Base-by-base conservation (phyloP, 139 green algal genomes). In the Chlorella sp. region DNA sequence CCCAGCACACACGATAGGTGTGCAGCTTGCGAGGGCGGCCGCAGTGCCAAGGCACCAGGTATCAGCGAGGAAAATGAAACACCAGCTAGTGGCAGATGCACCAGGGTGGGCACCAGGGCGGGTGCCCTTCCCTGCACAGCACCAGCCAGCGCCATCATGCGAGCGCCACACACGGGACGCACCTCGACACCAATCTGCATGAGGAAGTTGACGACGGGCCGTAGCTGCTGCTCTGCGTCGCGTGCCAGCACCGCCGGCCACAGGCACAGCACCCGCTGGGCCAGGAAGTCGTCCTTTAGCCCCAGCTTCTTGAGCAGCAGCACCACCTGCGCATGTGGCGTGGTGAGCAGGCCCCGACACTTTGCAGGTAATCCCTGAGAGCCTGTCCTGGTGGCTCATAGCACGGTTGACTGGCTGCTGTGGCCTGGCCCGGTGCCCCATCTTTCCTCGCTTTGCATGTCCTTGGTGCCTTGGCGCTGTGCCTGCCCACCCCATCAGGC, bases 111-210 rank as follows among this genome's bases (percentile, higher is more conserved):
- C n/a, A n/a, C n/a, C n/a, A n/a, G n/a, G n/a, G n/a, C n/a, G n/a
- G n/a, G n/a, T n/a, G n/a, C n/a, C n/a, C n/a, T n/a, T n/a, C n/a
- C n/a, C n/a, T n/a, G n/a, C n/a, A n/a, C n/a, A n/a, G n/a, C n/a
- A n/a, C n/a, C n/a, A n/a, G n/a, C n/a, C n/a, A n/a, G n/a, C n/a
- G n/a, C n/a, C n/a, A n/a, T n/a, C n/a, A n/a, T n/a, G n/a, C n/a
- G n/a, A n/a, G n/a, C n/a, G n/a, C n/a, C n/a, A n/a, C n/a, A n/a
- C n/a, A n/a, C n/a, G n/a, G n/a, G n/a, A 66, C 31, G 5, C n/a
- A 76, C 64, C 67, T 86, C 81, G 29, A 86, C 35, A 2, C 81
- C 81, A 34, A 86, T 73, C 1, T 23, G 35, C 60, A 74, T 80
- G 3, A 86, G 74, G 74, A 67, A 82, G 6, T 31, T 23, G 1